Evolutionary conservation across 2,329 filamentous ascomycete genomes (phyloP).

Genomic region (Fusarium virguliforme): DNA sequence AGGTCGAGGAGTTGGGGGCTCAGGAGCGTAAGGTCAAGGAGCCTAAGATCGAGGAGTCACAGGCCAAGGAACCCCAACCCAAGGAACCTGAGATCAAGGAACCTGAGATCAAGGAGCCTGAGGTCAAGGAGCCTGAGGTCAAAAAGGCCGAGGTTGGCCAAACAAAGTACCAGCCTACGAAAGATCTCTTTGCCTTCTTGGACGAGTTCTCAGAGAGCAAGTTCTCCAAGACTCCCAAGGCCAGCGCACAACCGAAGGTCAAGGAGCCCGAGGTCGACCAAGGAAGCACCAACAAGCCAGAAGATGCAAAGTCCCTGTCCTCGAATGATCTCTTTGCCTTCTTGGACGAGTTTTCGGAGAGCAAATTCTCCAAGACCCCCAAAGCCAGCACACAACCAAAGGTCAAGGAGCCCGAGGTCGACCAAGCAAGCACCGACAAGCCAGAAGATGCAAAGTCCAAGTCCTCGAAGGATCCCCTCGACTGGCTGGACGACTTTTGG

Average conservation of each 20-base stretch:
- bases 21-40: not conserved
- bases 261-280: not conserved
- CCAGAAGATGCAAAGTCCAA: not conserved
- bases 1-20: constrained; percentile 12
- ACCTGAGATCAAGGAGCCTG: not conserved
- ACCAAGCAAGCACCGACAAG: not conserved
- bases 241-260: not conserved
- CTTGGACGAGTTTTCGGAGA: too few species aligned
- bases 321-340: too few species aligned
- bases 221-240: not conserved
- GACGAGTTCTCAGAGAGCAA: too few species aligned
- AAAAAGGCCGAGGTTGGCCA: not conserved
- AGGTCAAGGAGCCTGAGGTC: not conserved
- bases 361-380: too few species aligned
- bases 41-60: not conserved
- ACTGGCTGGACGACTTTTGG: constrained; percentile 13
- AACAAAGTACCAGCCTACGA: not conserved
- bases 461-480: not conserved
- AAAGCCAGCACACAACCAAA: too few species aligned
- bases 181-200: too few species aligned
- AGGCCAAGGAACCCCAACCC: not conserved
- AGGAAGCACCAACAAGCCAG: not conserved
- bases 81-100: not conserved
- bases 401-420: not conserved
- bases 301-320: too few species aligned